These are phyloP conservation scores for Lepidium sativum DNA, from an alignment of 345 rosid species.

Conservation along the genomic window DNA sequence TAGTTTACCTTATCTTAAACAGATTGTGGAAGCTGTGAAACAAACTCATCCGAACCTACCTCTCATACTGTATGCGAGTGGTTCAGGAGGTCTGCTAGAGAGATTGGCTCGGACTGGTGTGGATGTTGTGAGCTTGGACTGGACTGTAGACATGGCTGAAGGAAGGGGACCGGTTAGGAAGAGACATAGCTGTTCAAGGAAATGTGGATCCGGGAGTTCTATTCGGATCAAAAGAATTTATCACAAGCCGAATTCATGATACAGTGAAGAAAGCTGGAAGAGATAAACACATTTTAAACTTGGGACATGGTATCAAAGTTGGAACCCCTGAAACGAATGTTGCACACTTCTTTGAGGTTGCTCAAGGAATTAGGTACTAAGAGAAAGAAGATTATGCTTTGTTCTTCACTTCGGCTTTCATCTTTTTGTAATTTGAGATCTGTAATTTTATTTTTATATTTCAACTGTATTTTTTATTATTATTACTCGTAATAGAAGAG, in stretches of 20 bases:
- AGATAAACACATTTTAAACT: conserved; percentile 80
- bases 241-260: conserved; percentile 71
- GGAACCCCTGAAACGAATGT: conserved; percentile 96
- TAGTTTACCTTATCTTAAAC: conserved; percentile 82
- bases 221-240: conserved; percentile 84
- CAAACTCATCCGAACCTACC: conserved; percentile 86
- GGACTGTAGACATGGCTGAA: conserved; percentile 99
- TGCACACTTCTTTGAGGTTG: conserved; percentile 90
- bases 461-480: background rate
- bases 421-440: background rate
- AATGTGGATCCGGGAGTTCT: conserved; percentile 91
- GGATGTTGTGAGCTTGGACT: conserved; percentile 95
- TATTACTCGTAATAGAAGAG: background rate
- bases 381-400: background rate
- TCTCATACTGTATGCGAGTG: conserved; percentile 81
- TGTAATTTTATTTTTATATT: conserved; percentile 6
- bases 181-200: conserved; percentile 80
- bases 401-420: conserved; percentile 12
- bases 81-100: conserved; percentile 93
- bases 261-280: conserved; percentile 87
- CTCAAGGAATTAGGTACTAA: conserved; percentile 69
- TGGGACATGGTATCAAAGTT: conserved; percentile 88
- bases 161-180: conserved; percentile 79
- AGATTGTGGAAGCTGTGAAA: conserved; percentile 76
- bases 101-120: conserved; percentile 79